A percentile compares a stretch with the other conserved stretches of the same genome.
Conservation (phyloP, 2,329 filamentous ascomycete species). For the Ophiostoma sp. region DNA sequence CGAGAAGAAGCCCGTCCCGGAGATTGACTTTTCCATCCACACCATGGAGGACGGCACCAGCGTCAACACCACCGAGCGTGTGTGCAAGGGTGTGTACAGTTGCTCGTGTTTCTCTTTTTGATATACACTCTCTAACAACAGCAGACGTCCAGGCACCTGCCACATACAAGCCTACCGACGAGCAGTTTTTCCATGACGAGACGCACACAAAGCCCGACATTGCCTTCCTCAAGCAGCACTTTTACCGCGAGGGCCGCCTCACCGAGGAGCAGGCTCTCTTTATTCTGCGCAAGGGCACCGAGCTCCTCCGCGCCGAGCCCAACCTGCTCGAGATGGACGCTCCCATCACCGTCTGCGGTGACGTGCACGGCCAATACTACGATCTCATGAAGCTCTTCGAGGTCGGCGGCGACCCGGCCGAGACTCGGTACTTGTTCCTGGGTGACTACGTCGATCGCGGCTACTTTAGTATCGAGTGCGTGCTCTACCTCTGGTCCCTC, state of each 20-base stretch:
- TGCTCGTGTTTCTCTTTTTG: not conserved
- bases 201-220: slow-evolving; percentile 88
- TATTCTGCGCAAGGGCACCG: slow-evolving; percentile 86
- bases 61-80: slow-evolving; percentile 92
- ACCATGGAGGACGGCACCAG: slow-evolving; percentile 97
- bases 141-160: slow-evolving; percentile 96
- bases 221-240: slow-evolving; percentile 94
- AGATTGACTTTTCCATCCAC: slow-evolving; percentile 98
- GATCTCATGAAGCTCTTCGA: slow-evolving; percentile 99
- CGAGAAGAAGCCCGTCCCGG: slow-evolving; percentile 91
- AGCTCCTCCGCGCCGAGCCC: slow-evolving; percentile 84
- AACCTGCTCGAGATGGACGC: slow-evolving; percentile 99
- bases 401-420: slow-evolving; percentile 92
- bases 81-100: slow-evolving; percentile 81
- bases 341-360: slow-evolving; percentile 96
- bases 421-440: slow-evolving; percentile 94
- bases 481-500: slow-evolving; percentile 94
- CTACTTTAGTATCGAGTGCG: slow-evolving; percentile 99
- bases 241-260: slow-evolving; percentile 94
- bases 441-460: slow-evolving; percentile 98
- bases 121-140: not conserved
- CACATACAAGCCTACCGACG: slow-evolving; percentile 86
- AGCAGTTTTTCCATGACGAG: slow-evolving; percentile 89
- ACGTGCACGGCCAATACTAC: slow-evolving; percentile 98
- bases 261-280: slow-evolving; percentile 97